Evolutionary conservation across 495 filamentous ascomycete species (phyloP).

Genomic region (Schizothecium vesticola): DNA sequence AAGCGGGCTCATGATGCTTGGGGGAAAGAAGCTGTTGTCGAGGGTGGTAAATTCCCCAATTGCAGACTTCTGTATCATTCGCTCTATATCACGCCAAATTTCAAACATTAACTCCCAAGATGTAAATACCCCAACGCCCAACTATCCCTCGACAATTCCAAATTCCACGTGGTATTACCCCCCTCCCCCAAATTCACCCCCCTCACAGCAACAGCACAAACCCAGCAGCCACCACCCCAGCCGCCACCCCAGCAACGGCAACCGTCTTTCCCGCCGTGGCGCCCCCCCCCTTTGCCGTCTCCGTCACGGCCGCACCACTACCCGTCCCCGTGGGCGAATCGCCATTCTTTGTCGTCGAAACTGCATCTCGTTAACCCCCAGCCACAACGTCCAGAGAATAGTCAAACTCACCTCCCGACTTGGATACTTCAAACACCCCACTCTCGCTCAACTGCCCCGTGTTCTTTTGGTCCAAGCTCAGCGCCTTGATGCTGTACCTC

Average conservation of each 20-base stretch:
- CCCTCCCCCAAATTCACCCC: neutral
- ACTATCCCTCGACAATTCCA: neutral
- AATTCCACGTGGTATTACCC: neutral
- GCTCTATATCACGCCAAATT: too few species aligned
- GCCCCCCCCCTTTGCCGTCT: neutral
- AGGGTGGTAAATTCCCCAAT: too few species aligned
- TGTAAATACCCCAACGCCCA: too few species aligned
- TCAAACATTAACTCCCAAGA: too few species aligned
- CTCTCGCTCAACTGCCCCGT: constrained; percentile 19
- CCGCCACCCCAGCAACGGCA: neutral
- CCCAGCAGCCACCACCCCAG: neutral
- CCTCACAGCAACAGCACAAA: neutral
- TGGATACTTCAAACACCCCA: constrained; percentile 19
- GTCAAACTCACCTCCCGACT: constrained; percentile 16
- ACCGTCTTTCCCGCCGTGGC: neutral
- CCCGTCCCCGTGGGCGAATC: neutral
- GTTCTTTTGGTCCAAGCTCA: constrained; percentile 7
- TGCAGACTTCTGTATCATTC: too few species aligned
- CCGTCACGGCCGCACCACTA: neutral
- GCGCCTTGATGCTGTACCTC: constrained; percentile 22
- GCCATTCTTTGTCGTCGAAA: constrained; percentile 6
- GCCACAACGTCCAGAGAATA: neutral
- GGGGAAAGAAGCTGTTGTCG: too few species aligned
- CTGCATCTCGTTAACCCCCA: constrained; percentile 1
- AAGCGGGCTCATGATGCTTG: too few species aligned